Evolutionary conservation across 2,329 filamentous ascomycete genomes (phyloP).

Genomic region (Aspergillus brasiliensis): DNA sequence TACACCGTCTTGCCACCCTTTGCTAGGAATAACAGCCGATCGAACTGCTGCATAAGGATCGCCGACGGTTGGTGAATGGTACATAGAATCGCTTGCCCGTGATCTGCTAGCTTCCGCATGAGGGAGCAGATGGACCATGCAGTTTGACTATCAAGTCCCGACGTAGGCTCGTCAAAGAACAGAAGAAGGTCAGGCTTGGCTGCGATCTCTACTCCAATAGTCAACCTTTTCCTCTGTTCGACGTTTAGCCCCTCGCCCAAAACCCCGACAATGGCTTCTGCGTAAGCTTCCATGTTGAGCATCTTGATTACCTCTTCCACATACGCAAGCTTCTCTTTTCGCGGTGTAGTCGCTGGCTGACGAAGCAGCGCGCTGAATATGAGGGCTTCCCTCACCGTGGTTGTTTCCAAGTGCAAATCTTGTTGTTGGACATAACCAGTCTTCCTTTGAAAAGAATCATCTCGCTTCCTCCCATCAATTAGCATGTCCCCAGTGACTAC

Average conservation of each 20-base stretch:
- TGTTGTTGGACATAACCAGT: constrained; percentile 72
- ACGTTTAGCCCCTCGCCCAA: constrained; percentile 72
- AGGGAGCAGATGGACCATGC: constrained; percentile 87
- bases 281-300: constrained; percentile 84
- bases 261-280: constrained; percentile 83
- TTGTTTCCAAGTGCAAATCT: constrained; percentile 80
- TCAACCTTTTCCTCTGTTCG: constrained; percentile 71
- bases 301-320: constrained; percentile 87
- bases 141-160: constrained; percentile 86
- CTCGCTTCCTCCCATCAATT: constrained; percentile 70
- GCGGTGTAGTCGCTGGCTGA: constrained; percentile 72
- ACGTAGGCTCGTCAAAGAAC: constrained; percentile 92
- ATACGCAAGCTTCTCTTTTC: constrained; percentile 76
- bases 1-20: constrained; percentile 67
- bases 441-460: constrained; percentile 68
- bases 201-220: constrained; percentile 89
- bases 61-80: constrained; percentile 94
- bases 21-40: constrained; percentile 63
- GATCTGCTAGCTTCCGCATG: constrained; percentile 82
- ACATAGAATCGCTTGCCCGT: constrained; percentile 87
- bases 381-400: constrained; percentile 83
- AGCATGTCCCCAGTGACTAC: constrained; percentile 83
- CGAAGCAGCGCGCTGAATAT: constrained; percentile 81
- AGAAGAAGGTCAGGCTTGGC: constrained; percentile 85
- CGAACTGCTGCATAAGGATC: constrained; percentile 84